Evolutionary conservation across 75 land plant species (phyloP), one percentile per base, ranked within the genome.

Genomic region (Selaginella moellendorffii): DNA sequence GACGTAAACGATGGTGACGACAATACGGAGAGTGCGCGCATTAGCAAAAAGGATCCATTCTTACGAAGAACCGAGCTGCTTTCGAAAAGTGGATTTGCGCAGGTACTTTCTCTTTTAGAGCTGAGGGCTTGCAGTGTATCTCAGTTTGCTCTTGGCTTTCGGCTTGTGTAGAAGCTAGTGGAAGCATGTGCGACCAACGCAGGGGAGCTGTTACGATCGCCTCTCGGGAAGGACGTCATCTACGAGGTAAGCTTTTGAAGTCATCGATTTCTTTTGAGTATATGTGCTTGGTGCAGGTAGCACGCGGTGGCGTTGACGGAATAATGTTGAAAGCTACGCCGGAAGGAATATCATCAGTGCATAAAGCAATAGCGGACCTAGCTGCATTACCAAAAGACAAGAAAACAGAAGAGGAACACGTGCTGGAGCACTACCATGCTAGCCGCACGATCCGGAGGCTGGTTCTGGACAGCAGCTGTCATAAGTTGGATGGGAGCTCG

Each of bases 221-320:
- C 80, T 31, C 72, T 80, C 74, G 99, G 87, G 26, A 85, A 71
- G 67, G 96, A 93, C 54, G 63, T 89, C 1, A 66, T 95, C 1
- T 95, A 82, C 71, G 99, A 95, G 96, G 99, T 89, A 53, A 30
- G n/a, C 25, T 24, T n/a, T n/a, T n/a, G n/a, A n/a, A n/a, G n/a
- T n/a, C n/a, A n/a, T n/a, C n/a, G n/a, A n/a, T n/a, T n/a, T n/a
- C n/a, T n/a, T n/a, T n/a, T n/a, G n/a, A n/a, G n/a, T n/a, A n/a
- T n/a, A n/a, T n/a, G n/a, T n/a, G n/a, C 26, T 1, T 53, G 10
- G 2, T 29, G 63, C 80, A 95, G 99, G 87, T 95, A 42, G 99
- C 91, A 30, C 74, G 30, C 19, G 96, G 96, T 23, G 99, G 99
- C n/a, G 63, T 74, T 62, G 87, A 76, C 69, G 80, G 78, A 42